A percentile compares a stretch with the other conserved stretches of the same genome.
Evolutionary conservation across 1,284 basidiomycete species (phyloP).

Genomic region (Caloboletus firmus): DNA sequence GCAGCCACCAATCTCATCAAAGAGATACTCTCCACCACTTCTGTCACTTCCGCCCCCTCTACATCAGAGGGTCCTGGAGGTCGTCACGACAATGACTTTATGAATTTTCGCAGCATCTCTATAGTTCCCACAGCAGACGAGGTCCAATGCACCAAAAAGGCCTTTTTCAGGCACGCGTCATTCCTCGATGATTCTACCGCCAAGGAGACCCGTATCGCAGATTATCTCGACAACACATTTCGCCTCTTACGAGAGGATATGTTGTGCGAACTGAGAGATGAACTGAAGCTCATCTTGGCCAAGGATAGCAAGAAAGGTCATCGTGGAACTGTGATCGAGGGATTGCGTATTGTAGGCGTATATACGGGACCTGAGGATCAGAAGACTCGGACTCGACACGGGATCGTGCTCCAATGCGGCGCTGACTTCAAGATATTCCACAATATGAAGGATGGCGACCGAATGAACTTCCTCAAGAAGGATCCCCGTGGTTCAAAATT

Average conservation of each 20-base stretch:
- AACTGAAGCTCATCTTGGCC: slow-evolving; percentile 45
- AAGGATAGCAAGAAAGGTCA: slow-evolving; percentile 51
- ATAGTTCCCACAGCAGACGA: slow-evolving; percentile 64
- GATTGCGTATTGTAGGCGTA: slow-evolving; percentile 40
- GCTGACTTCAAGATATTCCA: slow-evolving; percentile 46
- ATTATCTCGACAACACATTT: slow-evolving; percentile 65
- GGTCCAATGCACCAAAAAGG: slow-evolving; percentile 41
- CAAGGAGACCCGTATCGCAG: slow-evolving; percentile 38
- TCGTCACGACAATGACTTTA: slow-evolving; percentile 65
- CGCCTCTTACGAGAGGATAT: slow-evolving; percentile 66
- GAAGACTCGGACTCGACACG: slow-evolving; percentile 45
- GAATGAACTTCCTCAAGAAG: slow-evolving; percentile 37
- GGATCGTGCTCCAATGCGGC: slow-evolving; percentile 44
- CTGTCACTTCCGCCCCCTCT: slow-evolving; percentile 19
- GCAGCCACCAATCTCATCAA: slow-evolving; percentile 44
- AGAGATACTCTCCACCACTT: slow-evolving; percentile 36
- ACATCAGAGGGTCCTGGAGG: slow-evolving; percentile 48
- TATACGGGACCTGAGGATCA: slow-evolving; percentile 38
- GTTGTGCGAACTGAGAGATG: slow-evolving; percentile 62
- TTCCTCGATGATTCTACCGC: slow-evolving; percentile 45
- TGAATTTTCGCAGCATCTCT: slow-evolving; percentile 54
- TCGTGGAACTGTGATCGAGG: slow-evolving; percentile 44
- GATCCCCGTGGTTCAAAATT: slow-evolving; percentile 40
- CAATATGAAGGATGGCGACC: slow-evolving; percentile 32
- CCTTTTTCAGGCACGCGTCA: slow-evolving; percentile 48